A percentile compares a stretch with the other conserved stretches of the same genome.
These are phyloP conservation scores for Cladosporium oxysporum DNA, from an alignment of 2,329 filamentous ascomycete genomes.

Conservation along the genomic window DNA sequence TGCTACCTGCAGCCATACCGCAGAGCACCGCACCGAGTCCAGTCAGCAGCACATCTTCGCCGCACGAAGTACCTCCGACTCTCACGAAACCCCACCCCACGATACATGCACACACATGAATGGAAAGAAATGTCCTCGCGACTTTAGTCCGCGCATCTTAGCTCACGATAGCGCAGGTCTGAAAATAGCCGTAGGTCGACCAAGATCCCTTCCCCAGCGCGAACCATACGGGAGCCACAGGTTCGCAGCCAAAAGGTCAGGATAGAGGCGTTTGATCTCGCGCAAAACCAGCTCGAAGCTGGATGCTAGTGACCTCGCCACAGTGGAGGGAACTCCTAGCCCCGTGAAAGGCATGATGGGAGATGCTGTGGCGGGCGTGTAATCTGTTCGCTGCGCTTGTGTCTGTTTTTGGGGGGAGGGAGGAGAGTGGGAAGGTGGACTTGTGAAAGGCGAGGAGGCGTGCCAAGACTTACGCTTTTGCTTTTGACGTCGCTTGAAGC, in stretches of 20 bases:
- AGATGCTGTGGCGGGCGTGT: slow-evolving; percentile 32
- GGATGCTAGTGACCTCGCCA: slow-evolving; percentile 34
- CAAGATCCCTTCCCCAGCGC: slow-evolving; percentile 11
- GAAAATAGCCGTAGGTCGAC: slow-evolving; percentile 30
- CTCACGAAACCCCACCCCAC: neutral
- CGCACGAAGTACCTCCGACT: neutral
- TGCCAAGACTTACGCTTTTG: slow-evolving; percentile 11
- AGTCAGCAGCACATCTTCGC: neutral
- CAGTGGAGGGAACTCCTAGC: slow-evolving; percentile 22
- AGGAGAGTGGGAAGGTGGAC: neutral
- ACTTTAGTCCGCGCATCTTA: slow-evolving; percentile 37
- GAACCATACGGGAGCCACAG: neutral
- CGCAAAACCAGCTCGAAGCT: slow-evolving; percentile 21
- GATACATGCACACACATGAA: neutral
- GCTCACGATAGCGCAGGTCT: slow-evolving; percentile 35
- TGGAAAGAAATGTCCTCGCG: slow-evolving; percentile 30
- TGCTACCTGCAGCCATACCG: too few relatives aligned
- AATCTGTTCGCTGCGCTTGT: slow-evolving; percentile 37
- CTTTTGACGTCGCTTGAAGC: neutral
- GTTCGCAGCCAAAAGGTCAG: neutral
- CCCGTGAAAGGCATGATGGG: neutral
- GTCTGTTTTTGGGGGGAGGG: slow-evolving; percentile 10
- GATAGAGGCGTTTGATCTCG: slow-evolving; percentile 21
- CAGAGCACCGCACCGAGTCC: neutral
- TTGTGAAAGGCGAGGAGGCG: neutral